Evolutionary conservation across 169 alveolate genomes (phyloP).

Genomic region (Plasmodium billcollinsi): DNA sequence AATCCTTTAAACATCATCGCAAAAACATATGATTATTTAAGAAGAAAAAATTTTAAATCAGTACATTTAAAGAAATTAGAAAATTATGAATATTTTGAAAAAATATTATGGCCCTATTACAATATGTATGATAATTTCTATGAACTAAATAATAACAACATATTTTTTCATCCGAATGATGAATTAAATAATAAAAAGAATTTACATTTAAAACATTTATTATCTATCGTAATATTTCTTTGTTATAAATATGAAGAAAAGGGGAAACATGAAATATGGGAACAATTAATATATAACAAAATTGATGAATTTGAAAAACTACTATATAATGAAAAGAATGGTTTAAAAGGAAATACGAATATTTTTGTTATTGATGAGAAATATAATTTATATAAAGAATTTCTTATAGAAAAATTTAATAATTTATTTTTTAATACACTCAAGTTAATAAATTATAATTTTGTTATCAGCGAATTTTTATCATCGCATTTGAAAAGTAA

Average conservation of each 20-base stretch:
- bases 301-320: conserved; percentile 75
- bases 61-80: conserved; percentile 63
- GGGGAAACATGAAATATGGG: conserved; percentile 76
- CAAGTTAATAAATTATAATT: conserved; percentile 63
- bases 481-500: not conserved
- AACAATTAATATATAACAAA: conserved; percentile 53
- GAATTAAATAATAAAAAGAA: not conserved
- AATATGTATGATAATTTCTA: conserved; percentile 54
- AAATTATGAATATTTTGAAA: conserved; percentile 74
- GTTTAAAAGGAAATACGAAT: conserved; percentile 2
- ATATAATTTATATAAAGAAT: conserved; percentile 51
- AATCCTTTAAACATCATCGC: conserved; percentile 28
- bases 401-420: conserved; percentile 58
- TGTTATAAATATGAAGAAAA: conserved; percentile 77
- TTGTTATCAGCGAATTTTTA: conserved; percentile 39
- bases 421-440: conserved; percentile 58
- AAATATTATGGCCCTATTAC: conserved; percentile 53
- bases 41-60: conserved; percentile 37
- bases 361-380: conserved; percentile 28
- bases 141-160: conserved; percentile 15
- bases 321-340: conserved; percentile 39
- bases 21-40: conserved; percentile 63
- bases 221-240: conserved; percentile 61
- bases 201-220: conserved; percentile 52
- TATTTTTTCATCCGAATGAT: conserved; percentile 34